Evolutionary conservation across 2,329 filamentous ascomycete species (phyloP).

Genomic region (Venturiaceae sp.): DNA sequence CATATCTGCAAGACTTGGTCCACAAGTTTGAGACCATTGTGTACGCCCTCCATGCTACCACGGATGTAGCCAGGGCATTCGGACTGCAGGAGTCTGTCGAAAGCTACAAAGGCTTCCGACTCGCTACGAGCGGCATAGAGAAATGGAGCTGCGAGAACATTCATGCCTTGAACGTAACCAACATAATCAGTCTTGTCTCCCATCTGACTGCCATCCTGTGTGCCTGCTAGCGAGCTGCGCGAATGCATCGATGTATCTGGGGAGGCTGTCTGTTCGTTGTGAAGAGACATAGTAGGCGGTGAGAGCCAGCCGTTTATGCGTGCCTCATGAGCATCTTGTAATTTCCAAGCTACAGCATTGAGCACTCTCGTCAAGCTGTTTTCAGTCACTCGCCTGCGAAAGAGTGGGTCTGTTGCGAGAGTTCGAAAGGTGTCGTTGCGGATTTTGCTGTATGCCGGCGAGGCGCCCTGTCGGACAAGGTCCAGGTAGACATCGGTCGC

Average conservation of each 20-base stretch:
- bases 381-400: constrained; percentile 89
- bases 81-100: constrained; percentile 74
- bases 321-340: constrained; percentile 68
- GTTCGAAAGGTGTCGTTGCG: constrained; percentile 98
- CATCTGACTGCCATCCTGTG: constrained; percentile 51
- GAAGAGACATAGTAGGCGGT: constrained; percentile 37
- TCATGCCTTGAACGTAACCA: constrained; percentile 98
- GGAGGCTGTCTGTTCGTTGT: constrained; percentile 37
- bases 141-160: constrained; percentile 91
- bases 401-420: constrained; percentile 91
- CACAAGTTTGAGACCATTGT: constrained; percentile 81
- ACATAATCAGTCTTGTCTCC: constrained; percentile 50
- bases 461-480: constrained; percentile 86
- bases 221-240: constrained; percentile 24
- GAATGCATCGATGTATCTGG: constrained; percentile 8
- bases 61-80: constrained; percentile 92
- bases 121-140: constrained; percentile 91
- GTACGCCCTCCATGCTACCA: constrained; percentile 94
- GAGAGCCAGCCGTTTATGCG: constrained; percentile 41
- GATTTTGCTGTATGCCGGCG: constrained; percentile 93
- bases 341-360: constrained; percentile 89
- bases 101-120: constrained; percentile 86
- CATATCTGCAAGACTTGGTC: constrained; percentile 88
- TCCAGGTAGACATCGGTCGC: constrained; percentile 81
- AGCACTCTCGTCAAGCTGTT: constrained; percentile 88